These are phyloP conservation scores for Pythium rhizo-oryzae DNA, from an alignment of 352 stramenopile genomes.

Conservation along the genomic window DNA sequence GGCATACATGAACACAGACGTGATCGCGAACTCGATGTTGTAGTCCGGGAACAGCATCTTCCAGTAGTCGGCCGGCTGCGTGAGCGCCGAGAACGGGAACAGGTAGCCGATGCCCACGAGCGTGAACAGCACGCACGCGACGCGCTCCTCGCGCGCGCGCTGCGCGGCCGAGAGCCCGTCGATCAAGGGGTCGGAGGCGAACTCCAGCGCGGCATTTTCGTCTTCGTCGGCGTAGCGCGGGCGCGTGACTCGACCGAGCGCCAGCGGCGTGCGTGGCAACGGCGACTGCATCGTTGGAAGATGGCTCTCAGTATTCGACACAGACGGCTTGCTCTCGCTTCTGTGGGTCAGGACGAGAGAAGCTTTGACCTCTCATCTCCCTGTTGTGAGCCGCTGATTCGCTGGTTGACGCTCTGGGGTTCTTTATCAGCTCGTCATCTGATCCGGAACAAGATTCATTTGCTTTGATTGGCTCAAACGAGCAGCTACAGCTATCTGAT, in stretches of 20 bases:
- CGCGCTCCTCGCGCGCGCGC: constrained; percentile 48
- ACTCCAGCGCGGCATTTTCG: not conserved
- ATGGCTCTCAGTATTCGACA: too few relatives aligned
- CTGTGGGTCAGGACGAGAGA: too few relatives aligned
- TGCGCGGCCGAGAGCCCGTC: constrained; percentile 28
- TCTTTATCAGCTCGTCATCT: constrained; percentile 18
- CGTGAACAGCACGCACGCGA: constrained; percentile 65
- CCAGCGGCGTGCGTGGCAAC: constrained; percentile 47
- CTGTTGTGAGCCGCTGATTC: constrained; percentile 5
- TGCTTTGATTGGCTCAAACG: constrained; percentile 1
- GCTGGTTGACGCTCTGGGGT: constrained; percentile 1
- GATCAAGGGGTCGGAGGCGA: constrained; percentile 33
- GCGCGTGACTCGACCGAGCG: constrained; percentile 30
- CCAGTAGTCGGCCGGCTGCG: constrained; percentile 90
- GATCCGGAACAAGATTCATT: constrained; percentile 1
- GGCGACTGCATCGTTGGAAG: constrained; percentile 53
- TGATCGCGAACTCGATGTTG: constrained; percentile 88
- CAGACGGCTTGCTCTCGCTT: too few relatives aligned
- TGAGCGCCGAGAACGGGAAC: constrained; percentile 89
- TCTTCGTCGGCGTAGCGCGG: constrained; percentile 39
- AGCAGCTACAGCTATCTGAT: constrained; percentile 6
- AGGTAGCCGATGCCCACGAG: constrained; percentile 82
- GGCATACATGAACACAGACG: constrained; percentile 85
- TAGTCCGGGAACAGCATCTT: constrained; percentile 84
- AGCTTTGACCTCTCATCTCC: too few relatives aligned